Conservation (phyloP, 331 rosid genomes). For the Cydonia oblonga region DNA sequence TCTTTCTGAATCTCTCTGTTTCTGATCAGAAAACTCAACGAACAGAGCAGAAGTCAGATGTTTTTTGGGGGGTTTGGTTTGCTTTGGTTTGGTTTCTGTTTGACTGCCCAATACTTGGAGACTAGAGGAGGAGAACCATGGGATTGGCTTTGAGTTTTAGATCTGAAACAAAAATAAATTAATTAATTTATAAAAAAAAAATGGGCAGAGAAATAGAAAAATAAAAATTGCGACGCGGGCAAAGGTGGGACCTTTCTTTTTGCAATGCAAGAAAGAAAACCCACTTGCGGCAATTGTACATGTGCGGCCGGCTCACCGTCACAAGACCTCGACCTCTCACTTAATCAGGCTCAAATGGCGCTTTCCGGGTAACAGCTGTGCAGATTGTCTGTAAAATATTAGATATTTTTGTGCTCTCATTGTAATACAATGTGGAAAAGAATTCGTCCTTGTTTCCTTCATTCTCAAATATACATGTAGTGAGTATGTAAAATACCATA, state of each 20-base stretch:
- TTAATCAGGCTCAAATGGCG: constrained; percentile 22
- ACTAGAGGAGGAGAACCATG: background rate
- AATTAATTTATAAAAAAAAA: background rate
- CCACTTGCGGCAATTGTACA: constrained; percentile 7
- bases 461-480: no score
- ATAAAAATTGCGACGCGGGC: background rate
- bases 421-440: no score
- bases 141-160: constrained; percentile 19
- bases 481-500: no score
- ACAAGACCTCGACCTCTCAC: constrained; percentile 20
- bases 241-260: constrained; percentile 15
- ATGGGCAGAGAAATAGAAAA: background rate
- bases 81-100: background rate
- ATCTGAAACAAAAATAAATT: constrained; percentile 49
- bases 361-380: constrained; percentile 27
- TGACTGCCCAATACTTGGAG: constrained; percentile 17
- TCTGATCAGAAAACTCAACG: background rate
- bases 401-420: no score
- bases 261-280: constrained; percentile 24
- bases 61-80: background rate
- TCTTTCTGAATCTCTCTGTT: background rate
- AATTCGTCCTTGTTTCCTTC: no score
- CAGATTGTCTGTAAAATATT: background rate
- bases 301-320: constrained; percentile 3
- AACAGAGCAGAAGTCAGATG: constrained; percentile 9